Evolutionary conservation across 208 protist species (phyloP).

Genomic region (Crithidia mellificae): DNA sequence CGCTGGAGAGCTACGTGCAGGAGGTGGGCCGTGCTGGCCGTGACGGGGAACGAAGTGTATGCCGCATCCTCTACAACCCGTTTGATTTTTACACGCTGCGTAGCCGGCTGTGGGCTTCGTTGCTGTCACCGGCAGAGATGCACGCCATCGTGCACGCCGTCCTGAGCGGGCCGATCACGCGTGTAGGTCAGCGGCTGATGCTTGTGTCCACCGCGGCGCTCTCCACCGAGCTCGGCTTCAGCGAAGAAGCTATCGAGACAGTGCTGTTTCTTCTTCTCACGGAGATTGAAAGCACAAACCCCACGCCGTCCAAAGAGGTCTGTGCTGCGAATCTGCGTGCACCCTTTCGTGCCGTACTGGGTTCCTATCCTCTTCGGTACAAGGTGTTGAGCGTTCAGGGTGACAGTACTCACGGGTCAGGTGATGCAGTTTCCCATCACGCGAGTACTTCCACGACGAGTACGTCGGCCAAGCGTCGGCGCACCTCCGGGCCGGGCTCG

Average conservation of each 20-base stretch:
- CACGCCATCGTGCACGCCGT: constrained; percentile 48
- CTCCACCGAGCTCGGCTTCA: constrained; percentile 58
- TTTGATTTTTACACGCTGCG: constrained; percentile 95
- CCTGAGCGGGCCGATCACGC: constrained; percentile 46
- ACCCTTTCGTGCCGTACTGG: constrained; percentile 46
- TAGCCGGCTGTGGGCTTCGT: constrained; percentile 58
- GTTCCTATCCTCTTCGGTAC: constrained; percentile 53
- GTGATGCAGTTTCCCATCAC: too few relatives aligned
- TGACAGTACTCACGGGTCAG: neutral
- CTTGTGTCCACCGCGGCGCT: constrained; percentile 61
- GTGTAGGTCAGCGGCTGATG: constrained; percentile 47
- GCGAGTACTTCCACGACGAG: too few relatives aligned
- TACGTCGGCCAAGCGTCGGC: too few relatives aligned
- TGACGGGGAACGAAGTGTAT: constrained; percentile 85
- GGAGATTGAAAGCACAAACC: neutral
- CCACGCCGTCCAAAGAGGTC: too few relatives aligned
- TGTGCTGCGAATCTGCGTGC: neutral
- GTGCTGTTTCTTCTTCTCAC: constrained; percentile 76
- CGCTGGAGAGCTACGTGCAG: constrained; percentile 97
- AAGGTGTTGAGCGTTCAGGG: constrained; percentile 32
- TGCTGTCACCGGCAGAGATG: constrained; percentile 69
- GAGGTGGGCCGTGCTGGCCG: constrained; percentile 96
- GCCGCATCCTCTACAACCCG: constrained; percentile 87
- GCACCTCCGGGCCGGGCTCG: neutral
- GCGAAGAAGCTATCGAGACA: constrained; percentile 79